Evolutionary conservation across 2,329 filamentous ascomycete species (phyloP).

Genomic region (Colletotrichum phormii): DNA sequence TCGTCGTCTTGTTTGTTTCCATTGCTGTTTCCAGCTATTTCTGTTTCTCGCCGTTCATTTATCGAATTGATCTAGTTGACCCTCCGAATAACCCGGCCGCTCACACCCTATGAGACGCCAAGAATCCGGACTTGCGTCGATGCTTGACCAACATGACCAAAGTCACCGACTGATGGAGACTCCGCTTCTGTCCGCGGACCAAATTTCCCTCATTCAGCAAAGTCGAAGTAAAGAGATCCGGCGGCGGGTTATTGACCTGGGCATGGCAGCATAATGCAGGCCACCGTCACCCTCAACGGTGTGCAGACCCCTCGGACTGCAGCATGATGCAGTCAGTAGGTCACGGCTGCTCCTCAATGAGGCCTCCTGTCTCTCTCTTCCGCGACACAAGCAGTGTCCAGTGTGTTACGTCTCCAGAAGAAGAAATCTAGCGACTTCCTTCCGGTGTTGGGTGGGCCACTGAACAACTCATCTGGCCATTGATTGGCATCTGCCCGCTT

Average conservation of each 20-base stretch:
- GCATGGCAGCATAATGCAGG: background rate
- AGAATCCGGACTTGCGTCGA: constrained; percentile 9
- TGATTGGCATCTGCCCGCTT: background rate
- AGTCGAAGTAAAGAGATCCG: background rate
- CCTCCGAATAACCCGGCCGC: constrained; percentile 2
- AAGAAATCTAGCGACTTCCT: background rate
- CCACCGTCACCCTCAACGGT: background rate
- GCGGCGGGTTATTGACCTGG: background rate
- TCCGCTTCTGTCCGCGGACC: background rate
- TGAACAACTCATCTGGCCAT: background rate
- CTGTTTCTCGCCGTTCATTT: constrained; percentile 7
- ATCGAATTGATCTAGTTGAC: background rate
- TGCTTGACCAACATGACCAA: background rate
- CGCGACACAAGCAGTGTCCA: background rate
- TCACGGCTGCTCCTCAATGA: background rate
- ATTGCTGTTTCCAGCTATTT: constrained; percentile 14
- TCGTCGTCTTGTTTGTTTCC: constrained; percentile 7
- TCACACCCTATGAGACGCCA: constrained; percentile 30
- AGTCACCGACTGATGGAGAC: background rate
- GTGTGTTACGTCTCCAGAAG: background rate
- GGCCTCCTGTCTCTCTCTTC: background rate
- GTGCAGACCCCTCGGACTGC: background rate
- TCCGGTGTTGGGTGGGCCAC: background rate
- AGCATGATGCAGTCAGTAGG: background rate
- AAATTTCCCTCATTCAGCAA: constrained; percentile 15